Base-by-base conservation (phyloP, 2,329 filamentous ascomycete species). In the Chalara sp. region DNA sequence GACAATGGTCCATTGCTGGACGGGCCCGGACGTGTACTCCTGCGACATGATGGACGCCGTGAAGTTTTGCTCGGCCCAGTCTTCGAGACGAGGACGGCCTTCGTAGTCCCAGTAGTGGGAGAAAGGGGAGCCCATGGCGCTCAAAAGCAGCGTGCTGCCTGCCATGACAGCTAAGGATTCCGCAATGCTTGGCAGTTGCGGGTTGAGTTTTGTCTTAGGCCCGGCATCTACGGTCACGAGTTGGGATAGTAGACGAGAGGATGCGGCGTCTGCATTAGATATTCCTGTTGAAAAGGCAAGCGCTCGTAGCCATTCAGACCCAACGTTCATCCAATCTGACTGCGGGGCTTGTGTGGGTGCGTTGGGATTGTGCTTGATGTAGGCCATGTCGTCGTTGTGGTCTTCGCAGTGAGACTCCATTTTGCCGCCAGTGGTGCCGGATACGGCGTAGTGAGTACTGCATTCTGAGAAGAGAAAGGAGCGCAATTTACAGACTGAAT, bases 121-220 rank as follows among this genome's bases (percentile, higher is more conserved):
- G 82, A 0, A 83, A 3, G 21, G 21, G 21, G 21, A 70, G 50
- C 79, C 73, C 6, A 78, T 67, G 2, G 81, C 69, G 7, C 79
- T 75, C 42, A 83, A 72, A 6, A 90, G 73, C 0, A 90, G 65
- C 0, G 85, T 88, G 33, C 79, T 83, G 4, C 81, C 80, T 0
- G 79, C 77, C 59, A 90, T 75, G 0, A 89, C 85, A 0, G 87
- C 85, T 0, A 93, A 64, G 0, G 84, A 83, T 66, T 93, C 88
- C 0, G 81, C 83, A 13, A 87, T 73, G 2, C 83, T 87, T 0
- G 88, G 88, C 0, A 84, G 65, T 0, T 67, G 61, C 0, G 72
- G 31, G 28, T 49, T 53, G 3, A 63, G 47, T 8, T 48, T 46
- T 2, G 48, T 43, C 8, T 35, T 65, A 32, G 88, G 72, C 0